Evolutionary conservation across 768 basidiomycete genomes (phyloP), one percentile per base, ranked within the genome.

Genomic region (Cystoderma amianthinum): DNA sequence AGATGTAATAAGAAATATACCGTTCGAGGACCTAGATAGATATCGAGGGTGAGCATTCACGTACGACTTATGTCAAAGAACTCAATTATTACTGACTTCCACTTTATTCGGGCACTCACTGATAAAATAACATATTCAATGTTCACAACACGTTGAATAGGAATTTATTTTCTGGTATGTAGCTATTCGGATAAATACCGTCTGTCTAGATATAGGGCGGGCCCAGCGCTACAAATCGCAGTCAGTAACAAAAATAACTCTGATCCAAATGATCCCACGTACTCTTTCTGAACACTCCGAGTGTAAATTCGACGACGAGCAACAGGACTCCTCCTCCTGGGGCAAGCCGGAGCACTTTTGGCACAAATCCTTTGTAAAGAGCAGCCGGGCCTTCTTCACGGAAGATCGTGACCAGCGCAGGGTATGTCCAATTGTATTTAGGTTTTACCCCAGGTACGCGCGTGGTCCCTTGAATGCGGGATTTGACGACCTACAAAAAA

Each of bases 401-500:
- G 47, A 84, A 76, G 49, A 94, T 90, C 4, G 80, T 83, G 15
- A 76, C 63, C 7, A 94, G 68, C 45, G 89, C 86, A 12, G 94
- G 93, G 66, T 94, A 93, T 41, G 94, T 84, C 94, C 94, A 96
- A 63, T 86, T 87, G 64, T 94, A 93, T 55, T 92, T 94, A 15
- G 86, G 85, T 1, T 61, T 61, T n/a, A 80, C 78, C 12, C 89
- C 90, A 0, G 85, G 76, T 20, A 70, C 53, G 48, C 71, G 78
- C 32, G 67, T 66, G 15, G 76, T 63, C 33, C 86, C 82, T 65
- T 99, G 96, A 28, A 98, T 93, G 35, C 95, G 85, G 12, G 92
- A 93, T 64, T 98, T 97, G 46, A 96, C 88, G 47, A 98, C 93
- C 85, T 95, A 48, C 15, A 22, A 23, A n/a, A n/a, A n/a, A n/a